phyloP scores from a whole-genome alignment of 768 basidiomycete species.

The Xerocomellus chrysenteron region DNA sequence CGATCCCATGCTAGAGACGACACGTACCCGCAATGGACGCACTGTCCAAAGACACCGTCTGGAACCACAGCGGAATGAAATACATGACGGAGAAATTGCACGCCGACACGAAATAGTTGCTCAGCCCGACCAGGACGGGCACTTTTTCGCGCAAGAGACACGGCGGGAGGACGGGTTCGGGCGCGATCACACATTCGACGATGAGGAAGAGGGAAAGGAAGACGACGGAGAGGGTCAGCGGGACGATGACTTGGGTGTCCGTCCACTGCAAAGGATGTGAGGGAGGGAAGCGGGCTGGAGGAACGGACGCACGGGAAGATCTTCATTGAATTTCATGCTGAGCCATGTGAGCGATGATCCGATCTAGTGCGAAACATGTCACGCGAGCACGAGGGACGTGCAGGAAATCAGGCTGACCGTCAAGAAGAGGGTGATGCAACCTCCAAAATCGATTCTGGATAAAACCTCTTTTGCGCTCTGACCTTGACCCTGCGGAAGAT shows the following conservation, averaged over 20 bases:
- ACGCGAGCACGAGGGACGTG: background rate
- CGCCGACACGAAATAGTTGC: slow-evolving; percentile 69
- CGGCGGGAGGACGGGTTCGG: slow-evolving; percentile 70
- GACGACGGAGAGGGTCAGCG: slow-evolving; percentile 42
- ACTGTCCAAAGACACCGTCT: slow-evolving; percentile 67
- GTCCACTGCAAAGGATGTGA: slow-evolving; percentile 45
- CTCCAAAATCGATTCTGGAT: slow-evolving; percentile 79
- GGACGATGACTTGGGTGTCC: slow-evolving; percentile 48
- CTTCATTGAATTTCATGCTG: slow-evolving; percentile 69
- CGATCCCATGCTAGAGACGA: no score
- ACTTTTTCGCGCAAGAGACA: slow-evolving; percentile 63
- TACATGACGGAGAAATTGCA: slow-evolving; percentile 79
- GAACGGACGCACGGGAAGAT: slow-evolving; percentile 44
- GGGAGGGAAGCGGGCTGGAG: no score
- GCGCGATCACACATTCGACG: slow-evolving; percentile 58
- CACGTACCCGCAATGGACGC: slow-evolving; percentile 60
- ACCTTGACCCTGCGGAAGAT: slow-evolving; percentile 53
- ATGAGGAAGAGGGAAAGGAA: slow-evolving; percentile 55
- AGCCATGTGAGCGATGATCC: slow-evolving; percentile 67
- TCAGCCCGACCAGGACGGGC: slow-evolving; percentile 66
- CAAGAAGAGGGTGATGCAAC: slow-evolving; percentile 57
- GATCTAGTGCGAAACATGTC: slow-evolving; percentile 34
- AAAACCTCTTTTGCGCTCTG: slow-evolving; percentile 63
- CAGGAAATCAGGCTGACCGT: slow-evolving; percentile 40
- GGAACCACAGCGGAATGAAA: slow-evolving; percentile 81